Percentiles rank a stretch among this genome's conserved stretches.
phyloP scores from a whole-genome alignment of 495 filamentous ascomycete genomes.

The Friedmanniomyces simplex region DNA sequence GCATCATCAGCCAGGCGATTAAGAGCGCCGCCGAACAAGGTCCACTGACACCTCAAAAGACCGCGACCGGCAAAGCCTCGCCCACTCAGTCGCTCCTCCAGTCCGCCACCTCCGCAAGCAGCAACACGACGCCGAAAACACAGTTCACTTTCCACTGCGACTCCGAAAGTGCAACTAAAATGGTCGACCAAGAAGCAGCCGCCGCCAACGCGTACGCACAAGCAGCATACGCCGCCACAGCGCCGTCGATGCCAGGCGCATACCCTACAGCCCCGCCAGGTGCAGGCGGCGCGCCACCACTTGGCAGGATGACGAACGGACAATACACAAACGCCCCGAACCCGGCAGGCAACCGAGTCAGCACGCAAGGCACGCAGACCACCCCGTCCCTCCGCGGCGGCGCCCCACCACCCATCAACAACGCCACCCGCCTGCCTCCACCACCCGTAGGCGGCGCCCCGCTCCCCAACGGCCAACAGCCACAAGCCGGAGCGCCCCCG shows the following conservation, averaged over 20 bases:
- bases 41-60: conserved; percentile 45
- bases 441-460: conserved; percentile 23
- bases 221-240: neutral
- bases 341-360: conserved; percentile 27
- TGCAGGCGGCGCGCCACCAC: neutral
- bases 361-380: conserved; percentile 55
- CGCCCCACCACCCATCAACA: conserved; percentile 28
- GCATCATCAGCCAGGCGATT: conserved; percentile 84
- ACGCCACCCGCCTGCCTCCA: conserved; percentile 1
- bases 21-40: conserved; percentile 67
- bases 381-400: conserved; percentile 41
- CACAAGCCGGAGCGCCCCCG: neutral
- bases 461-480: conserved; percentile 26
- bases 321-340: conserved; percentile 1
- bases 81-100: conserved; percentile 28
- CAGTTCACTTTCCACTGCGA: conserved; percentile 95
- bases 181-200: conserved; percentile 32
- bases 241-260: neutral
- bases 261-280: neutral
- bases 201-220: conserved; percentile 5
- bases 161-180: conserved; percentile 56
- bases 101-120: conserved; percentile 18
- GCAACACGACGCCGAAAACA: conserved; percentile 52
- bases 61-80: conserved; percentile 58
- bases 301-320: neutral